phyloP scores from a whole-genome alignment of 2,329 filamentous ascomycete genomes.

The Apiospora rasikravindrae region DNA sequence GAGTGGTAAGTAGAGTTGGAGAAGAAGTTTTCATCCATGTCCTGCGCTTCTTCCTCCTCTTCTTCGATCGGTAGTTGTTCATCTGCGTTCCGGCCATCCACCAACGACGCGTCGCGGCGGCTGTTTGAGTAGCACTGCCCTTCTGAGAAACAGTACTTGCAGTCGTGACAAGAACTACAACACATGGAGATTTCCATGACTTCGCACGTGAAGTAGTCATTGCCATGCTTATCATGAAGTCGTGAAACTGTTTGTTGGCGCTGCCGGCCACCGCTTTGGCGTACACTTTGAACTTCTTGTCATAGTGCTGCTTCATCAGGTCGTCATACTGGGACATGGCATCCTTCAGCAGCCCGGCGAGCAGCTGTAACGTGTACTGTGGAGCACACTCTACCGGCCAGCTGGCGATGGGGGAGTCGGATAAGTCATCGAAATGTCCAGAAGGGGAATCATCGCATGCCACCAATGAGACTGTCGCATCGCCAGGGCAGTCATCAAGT shows the following conservation, averaged over 20 bases:
- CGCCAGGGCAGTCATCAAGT: too few species aligned
- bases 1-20: too few species aligned
- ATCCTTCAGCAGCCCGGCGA: conserved; percentile 19
- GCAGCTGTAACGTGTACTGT: conserved; percentile 23
- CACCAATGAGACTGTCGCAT: too few species aligned
- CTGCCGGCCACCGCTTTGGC: conserved; percentile 24
- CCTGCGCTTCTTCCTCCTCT: background rate
- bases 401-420: too few species aligned
- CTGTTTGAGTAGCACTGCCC: too few species aligned
- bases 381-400: too few species aligned
- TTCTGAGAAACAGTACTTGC: conserved; percentile 17
- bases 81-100: too few species aligned
- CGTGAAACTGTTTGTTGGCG: conserved; percentile 21
- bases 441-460: too few species aligned
- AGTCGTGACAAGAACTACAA: conserved; percentile 19
- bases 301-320: conserved; percentile 31
- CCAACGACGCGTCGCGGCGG: too few species aligned
- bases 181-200: conserved; percentile 22
- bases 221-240: conserved; percentile 30
- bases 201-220: conserved; percentile 29
- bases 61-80: background rate
- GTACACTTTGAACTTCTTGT: conserved; percentile 33
- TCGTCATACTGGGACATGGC: conserved; percentile 27
- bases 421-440: too few species aligned
- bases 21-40: background rate